phyloP scores from a whole-genome alignment of 768 basidiomycete species.

The Punctularia strigosozonata region DNA sequence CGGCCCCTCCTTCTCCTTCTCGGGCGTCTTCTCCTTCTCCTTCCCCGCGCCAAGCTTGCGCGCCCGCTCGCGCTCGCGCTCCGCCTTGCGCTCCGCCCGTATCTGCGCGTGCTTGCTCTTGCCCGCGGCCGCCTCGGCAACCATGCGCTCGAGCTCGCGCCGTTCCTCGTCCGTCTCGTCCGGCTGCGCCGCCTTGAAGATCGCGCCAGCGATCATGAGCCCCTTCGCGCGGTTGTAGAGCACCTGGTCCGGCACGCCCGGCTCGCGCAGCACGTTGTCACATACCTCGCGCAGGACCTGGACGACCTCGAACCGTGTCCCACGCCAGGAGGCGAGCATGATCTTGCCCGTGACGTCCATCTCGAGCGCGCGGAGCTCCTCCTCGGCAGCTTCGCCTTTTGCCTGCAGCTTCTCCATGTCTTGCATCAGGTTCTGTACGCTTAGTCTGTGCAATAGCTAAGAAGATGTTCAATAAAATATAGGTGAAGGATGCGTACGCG shows the following conservation, averaged over 20 bases:
- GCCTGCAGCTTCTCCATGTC: conserved; percentile 88
- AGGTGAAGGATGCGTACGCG: conserved; percentile 48
- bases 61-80: conserved; percentile 8
- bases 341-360: conserved; percentile 89
- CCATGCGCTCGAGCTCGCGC: conserved; percentile 87
- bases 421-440: conserved; percentile 72
- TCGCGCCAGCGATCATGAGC: conserved; percentile 77
- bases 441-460: conserved; percentile 28
- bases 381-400: conserved; percentile 82
- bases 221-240: conserved; percentile 83
- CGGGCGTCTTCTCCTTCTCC: conserved; percentile 28
- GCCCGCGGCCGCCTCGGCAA: conserved; percentile 73
- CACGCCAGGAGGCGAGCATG: conserved; percentile 95
- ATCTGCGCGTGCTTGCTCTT: conserved; percentile 45
- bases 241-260: conserved; percentile 54
- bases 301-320: conserved; percentile 88
- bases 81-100: conserved; percentile 10
- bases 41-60: conserved; percentile 8
- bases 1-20: too few relatives aligned
- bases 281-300: conserved; percentile 83
- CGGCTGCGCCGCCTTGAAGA: conserved; percentile 76
- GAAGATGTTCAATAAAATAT: conserved; percentile 2
- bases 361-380: conserved; percentile 76
- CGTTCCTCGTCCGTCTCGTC: conserved; percentile 93
- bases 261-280: conserved; percentile 79